Evolutionary conservation across 306 rosid genomes (phyloP), one percentile per base, ranked within the genome.

Genomic region (Malus sylvestris): DNA sequence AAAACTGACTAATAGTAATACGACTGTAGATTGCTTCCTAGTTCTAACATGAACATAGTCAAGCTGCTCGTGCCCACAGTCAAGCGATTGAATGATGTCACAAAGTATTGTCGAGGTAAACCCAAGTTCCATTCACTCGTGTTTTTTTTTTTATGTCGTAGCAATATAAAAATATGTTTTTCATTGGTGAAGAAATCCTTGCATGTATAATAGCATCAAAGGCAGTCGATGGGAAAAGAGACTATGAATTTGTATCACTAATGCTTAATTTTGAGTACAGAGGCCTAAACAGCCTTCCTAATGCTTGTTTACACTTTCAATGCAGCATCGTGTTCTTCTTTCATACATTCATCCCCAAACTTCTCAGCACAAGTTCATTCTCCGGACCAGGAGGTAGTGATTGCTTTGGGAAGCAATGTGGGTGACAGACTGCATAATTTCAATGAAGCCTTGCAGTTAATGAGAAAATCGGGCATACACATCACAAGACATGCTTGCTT

Each of bases 391-490:
- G 97, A 95, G 84, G 97, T 89, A 33, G 97, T 87, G 84, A 89
- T 95, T 86, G 97, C 99, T 78, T 85, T 91, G 81, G 97, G 97
- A 67, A 92, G 97, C 82, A 92, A 95, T 80, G 89, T 95, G 52
- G 97, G 99, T 14, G 79, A 95, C 71, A 88, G 97, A 71, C 75
- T 95, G 33, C 85, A 81, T 22, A 90, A 90, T 83, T 95, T 92
- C 80, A 88, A 85, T 76, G 92, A 89, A 64, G 97, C 97, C 79
- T 82, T 95, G 90, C 85, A 70, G 64, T 58, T 86, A 62, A 90
- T 95, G 99, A 91, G 76, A 78, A 83, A 75, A 46, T 80, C 86
- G 12, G 97, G 99, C 78, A 82, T 95, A 86, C 58, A 82, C 58
- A 82, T 90, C 69, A 85, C 86, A 76, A 92, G 96, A 63, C 97